Base-by-base conservation (phyloP, 805 yeast species). In the Candida golubevii region DNA sequence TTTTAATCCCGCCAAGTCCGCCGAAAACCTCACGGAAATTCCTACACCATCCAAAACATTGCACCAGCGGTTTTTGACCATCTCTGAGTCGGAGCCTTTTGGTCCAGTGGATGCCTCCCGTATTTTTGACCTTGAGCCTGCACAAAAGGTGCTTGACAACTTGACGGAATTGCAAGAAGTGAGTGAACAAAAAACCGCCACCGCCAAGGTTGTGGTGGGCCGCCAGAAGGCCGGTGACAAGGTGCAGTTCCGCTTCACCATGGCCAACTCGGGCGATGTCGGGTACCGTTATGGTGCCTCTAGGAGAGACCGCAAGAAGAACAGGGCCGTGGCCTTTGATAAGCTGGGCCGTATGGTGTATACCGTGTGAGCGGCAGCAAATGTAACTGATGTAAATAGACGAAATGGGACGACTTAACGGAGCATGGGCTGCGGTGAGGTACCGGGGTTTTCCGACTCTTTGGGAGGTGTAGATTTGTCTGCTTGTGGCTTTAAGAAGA, bases 41-140 rank as follows among this genome's bases (percentile, higher is more conserved):
- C 97, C 97, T 30, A 81, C 86, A 41, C 96, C 96, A 29, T 77
- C 80, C 52, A 87, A 84, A 66, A 85, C 96, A 2, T 72, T 83
- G 50, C 81, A 80, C 51, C 88, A 95, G 51, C 75, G 91, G 52
- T 90, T 90, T 71, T 67, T 88, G 60, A 85, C 95, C 10, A 83
- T 91, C 62, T 91, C 96, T 8, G 99, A 91, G 67, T 82, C 89
- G 26, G 95, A 89, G 69, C 96, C 96, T 8, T 90, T 91, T 62
- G 97, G 97, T 7, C 96, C 97, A 6, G 76, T 89, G 6, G 98
- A 93, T 60, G 97, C 99, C 11, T 97, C 99, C 39, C 72, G 80
- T 45, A 78, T 85, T 33, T 79, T 88, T 51, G 89, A 77, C 35
- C 74, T 91, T 51, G 90, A 87, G 62, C 95, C 96, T n/a, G 97